Evolutionary conservation across 2,329 filamentous ascomycete species (phyloP), one percentile per base, ranked within the genome.

Genomic region (Acrodontium crateriforme): DNA sequence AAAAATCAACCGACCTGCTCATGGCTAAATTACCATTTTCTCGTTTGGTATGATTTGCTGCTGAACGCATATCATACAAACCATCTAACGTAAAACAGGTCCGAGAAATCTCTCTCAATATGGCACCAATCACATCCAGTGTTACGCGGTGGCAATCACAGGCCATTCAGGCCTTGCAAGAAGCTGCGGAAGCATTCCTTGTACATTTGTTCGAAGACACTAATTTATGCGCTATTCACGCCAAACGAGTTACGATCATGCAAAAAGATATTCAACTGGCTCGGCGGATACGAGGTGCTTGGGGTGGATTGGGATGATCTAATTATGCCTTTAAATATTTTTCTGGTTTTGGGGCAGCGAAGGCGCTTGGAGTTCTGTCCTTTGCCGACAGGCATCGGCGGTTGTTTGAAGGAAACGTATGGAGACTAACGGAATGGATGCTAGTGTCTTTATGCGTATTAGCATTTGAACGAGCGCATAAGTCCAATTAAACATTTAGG

Each of bases 181-280:
- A 98, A 71, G 93, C 89, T 30, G 85, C 93, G 44, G 89, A 98
- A 70, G 92, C 89, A 2, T 95, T 94, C 67, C 79, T 98, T 52
- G 85, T 95, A 62, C 92, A 85, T 24, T 78, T 95, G 42, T 95
- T 95, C 51, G 85, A 95, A 64, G 87, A 95, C 58, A 94, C 87
- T 65, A 95, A 95, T 69, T 67, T 93, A 29, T 95, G 87, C 66
- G 87, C 89, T 54, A 93, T 95, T 61, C 89, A 95, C 66, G 87
- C 89, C 64, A 95, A 95, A 76, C 84, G 89, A 67, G 89, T 95
- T 55, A 95, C 87, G 54, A 95, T 95, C 63, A 87, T 87, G 63
- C 77, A 76, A 56, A 94, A 94, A 71, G 87, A 94, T 52, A 94
- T 95, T 56, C 87, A 95, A 66, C 75, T 95, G 27, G 85, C 87